Evolutionary conservation across 306 rosid species (phyloP).

Genomic region (Leucaena leucocephala): DNA sequence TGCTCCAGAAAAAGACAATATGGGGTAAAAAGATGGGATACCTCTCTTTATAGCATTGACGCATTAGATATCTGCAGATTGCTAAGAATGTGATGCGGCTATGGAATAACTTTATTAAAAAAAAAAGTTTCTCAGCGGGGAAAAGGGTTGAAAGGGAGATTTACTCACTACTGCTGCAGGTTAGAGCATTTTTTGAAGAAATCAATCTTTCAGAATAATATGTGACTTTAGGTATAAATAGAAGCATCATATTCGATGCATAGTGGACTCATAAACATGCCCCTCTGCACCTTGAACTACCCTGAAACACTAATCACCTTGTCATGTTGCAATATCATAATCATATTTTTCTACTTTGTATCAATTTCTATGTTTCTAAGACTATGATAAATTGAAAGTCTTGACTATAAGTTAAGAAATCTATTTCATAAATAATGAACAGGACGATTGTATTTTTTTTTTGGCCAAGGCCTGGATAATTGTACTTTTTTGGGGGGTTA

Average conservation of each 20-base stretch:
- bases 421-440: not conserved
- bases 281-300: not conserved
- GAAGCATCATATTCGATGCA: not conserved
- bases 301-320: not conserved
- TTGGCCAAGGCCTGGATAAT: too few species aligned
- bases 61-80: not conserved
- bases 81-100: slow-evolving; percentile 12
- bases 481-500: too few species aligned
- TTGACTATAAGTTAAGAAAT: not conserved
- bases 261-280: not conserved
- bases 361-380: not conserved
- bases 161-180: not conserved
- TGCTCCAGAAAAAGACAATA: not conserved
- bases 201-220: slow-evolving; percentile 17
- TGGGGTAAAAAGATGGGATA: not conserved
- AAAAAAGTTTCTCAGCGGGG: not conserved
- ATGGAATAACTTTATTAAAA: not conserved
- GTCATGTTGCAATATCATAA: not conserved
- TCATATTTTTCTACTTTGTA: not conserved
- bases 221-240: not conserved
- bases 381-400: not conserved
- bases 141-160: not conserved
- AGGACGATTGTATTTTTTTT: not conserved
- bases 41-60: not conserved
- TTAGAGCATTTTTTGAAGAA: not conserved